Evolutionary conservation across 2,329 filamentous ascomycete genomes (phyloP).

Genomic region (Plectosphaerella cucumerina): DNA sequence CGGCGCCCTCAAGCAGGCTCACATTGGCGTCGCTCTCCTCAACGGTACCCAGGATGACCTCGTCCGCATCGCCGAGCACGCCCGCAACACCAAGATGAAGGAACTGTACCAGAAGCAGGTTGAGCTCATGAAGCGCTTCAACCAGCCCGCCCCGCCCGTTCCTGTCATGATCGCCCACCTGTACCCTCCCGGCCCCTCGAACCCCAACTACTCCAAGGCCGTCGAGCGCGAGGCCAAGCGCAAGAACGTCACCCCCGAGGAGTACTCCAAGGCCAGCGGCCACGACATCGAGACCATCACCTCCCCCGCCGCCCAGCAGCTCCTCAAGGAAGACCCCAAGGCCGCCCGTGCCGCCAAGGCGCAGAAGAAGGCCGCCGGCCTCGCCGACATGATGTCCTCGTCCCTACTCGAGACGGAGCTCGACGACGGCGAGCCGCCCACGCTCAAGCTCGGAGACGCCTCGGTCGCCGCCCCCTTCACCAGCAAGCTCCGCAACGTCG

Average conservation of each 20-base stretch:
- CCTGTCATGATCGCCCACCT: constrained; percentile 90
- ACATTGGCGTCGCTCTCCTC: constrained; percentile 91
- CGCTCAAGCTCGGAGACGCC: constrained; percentile 94
- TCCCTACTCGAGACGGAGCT: constrained; percentile 89
- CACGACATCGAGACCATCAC: constrained; percentile 60
- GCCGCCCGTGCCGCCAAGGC: constrained; percentile 61
- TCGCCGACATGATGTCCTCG: constrained; percentile 82
- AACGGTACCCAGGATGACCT: constrained; percentile 93
- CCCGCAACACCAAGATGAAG: constrained; percentile 95
- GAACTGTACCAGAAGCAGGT: constrained; percentile 97
- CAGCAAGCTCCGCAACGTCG: constrained; percentile 92
- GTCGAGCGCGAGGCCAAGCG: constrained; percentile 79
- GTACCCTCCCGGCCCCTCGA: constrained; percentile 83
- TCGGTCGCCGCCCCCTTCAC: constrained; percentile 97
- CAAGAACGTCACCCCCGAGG: constrained; percentile 65
- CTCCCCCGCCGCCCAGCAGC: constrained; percentile 60
- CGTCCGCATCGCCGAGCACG: constrained; percentile 86
- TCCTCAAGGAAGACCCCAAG: constrained; percentile 44
- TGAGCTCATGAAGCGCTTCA: constrained; percentile 88
- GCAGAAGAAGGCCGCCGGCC: constrained; percentile 66
- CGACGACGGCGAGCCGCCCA: constrained; percentile 85
- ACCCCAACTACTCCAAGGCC: constrained; percentile 92
- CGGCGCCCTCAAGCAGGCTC: constrained; percentile 94
- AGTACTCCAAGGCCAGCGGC: constrained; percentile 50
- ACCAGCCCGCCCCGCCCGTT: constrained; percentile 87